Evolutionary conservation across 306 rosid species (phyloP), one percentile per base, ranked within the genome.

Genomic region (Carpinus fangiana): DNA sequence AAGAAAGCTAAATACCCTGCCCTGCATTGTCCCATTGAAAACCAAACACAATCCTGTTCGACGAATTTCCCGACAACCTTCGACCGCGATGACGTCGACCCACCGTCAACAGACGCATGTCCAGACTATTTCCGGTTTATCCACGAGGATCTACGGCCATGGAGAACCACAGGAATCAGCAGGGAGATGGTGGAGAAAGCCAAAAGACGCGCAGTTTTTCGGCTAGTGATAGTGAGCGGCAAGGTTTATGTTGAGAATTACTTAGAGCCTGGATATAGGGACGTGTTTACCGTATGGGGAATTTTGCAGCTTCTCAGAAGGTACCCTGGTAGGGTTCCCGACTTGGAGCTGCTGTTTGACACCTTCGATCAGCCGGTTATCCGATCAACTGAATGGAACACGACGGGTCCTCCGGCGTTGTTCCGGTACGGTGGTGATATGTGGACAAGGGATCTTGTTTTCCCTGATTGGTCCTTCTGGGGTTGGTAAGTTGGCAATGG

Each of bases 51-150:
- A 31, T 2, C 34, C 34, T 31, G 34, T 31, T 31, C 34, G 34
- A 82, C 34, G 34, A 4, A 52, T 60, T 85, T 83, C 76, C 86
- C 86, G 5, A 82, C 76, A 50, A 47, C 38, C 10, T 71, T 34
- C 7, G 28, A 73, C 60, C 17, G 2, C 26, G 74, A 56, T 20
- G 59, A 66, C 13, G 67, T 66, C 12, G 75, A 67, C 36, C 52
- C 82, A 4, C 36, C 80, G 4, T 62, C 76, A 12, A 76, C 51
- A 64, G 8, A 34, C 0, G 51, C 55, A 21, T 93, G 98, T 80
- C 96, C 98, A 23, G 89, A 87, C 16, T 93, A 91, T 55, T 91
- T 91, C 82, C 87, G 91, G 73, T 93, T 93, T 90, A 93, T 91
- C 69, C 89, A 91, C 76, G 90, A 89, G 82, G 98, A 91, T 54